Evolutionary conservation across 345 rosid genomes (phyloP), one percentile per base, ranked within the genome.

Genomic region (Rubroshorea leprosula): DNA sequence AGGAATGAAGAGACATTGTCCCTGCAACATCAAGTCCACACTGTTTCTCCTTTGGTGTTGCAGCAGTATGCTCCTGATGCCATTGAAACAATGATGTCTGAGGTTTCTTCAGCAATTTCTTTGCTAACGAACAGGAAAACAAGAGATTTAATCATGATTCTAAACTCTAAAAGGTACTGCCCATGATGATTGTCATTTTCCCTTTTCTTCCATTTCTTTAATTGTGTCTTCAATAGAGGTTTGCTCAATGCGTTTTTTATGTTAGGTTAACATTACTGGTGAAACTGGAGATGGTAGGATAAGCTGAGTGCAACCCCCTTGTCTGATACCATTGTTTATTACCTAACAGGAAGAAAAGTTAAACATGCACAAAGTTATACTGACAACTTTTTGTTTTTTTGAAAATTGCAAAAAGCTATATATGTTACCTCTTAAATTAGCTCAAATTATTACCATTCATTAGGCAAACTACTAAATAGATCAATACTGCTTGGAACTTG

Each of bases 21-120:
- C 55, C 68, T 93, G 80, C 88, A 83, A 72, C 89, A 93, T 77
- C 96, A 83, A 78, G 88, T 89, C 58, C 99, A 89, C 71, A 81
- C 99, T 50, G 89, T 82, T 72, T 76, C 96, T 63, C 85, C 99
- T 23, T 68, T 93, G 81, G 86, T 93, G 67, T 76, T 93, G 46
- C 99, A 85, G 83, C 96, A 89, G 69, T 83, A 86, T 72, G 47
- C 86, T 26, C 80, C 91, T 13, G 96, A 93, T 76, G 82, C 73
- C 60, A 83, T 89, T 21, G 84, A 82, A 74, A 74, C 78, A 50
- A 86, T 89, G 89, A 58, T 83, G 51, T 77, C 74, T 39, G 83
- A 76, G 59, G 72, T 93, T 69, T 78, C 86, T 49, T 64, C 57
- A 51, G 88, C 80, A 66, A 83, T 89, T 56, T 75, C 90, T 23